Evolutionary conservation across 225 moss, liverwort and hornwort genomes (phyloP).

Genomic region (Physcomitrium patens): DNA sequence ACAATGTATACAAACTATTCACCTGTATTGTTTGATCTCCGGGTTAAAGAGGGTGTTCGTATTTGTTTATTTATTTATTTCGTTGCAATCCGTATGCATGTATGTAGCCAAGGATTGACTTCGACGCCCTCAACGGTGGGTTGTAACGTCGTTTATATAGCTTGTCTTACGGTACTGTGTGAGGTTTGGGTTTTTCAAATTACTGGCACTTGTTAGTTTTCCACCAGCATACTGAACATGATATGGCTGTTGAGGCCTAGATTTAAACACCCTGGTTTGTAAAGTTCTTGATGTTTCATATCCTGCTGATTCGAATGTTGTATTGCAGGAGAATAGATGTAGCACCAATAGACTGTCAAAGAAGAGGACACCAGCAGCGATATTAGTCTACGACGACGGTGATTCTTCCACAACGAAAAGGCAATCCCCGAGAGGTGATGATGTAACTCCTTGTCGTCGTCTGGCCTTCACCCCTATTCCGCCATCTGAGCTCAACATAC

Average conservation of each 20-base stretch:
- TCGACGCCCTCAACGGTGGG: no score
- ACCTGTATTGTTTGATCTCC: neutral
- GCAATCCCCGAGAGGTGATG: slow-evolving; percentile 46
- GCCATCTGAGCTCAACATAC: slow-evolving; percentile 58
- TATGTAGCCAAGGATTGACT: no score
- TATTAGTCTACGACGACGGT: slow-evolving; percentile 47
- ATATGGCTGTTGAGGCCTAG: neutral
- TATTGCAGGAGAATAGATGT: slow-evolving; percentile 45
- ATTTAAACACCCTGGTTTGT: no score
- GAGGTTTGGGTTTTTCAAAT: neutral
- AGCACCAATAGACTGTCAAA: slow-evolving; percentile 38
- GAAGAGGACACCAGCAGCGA: slow-evolving; percentile 31
- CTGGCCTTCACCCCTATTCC: slow-evolving; percentile 64
- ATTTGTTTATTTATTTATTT: no score
- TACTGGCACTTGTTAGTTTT: neutral
- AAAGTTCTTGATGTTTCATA: neutral
- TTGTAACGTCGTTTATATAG: neutral
- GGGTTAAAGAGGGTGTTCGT: neutral
- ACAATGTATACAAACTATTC: slow-evolving; percentile 43
- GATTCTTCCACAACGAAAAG: slow-evolving; percentile 46
- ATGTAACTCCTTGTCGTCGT: slow-evolving; percentile 55
- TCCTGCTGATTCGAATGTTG: neutral
- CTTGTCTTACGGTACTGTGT: neutral
- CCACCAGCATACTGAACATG: neutral
- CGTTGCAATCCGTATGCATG: no score